Evolutionary conservation across 164 flowering plant genomes (phyloP).

Genomic region (Houttuynia cordata): DNA sequence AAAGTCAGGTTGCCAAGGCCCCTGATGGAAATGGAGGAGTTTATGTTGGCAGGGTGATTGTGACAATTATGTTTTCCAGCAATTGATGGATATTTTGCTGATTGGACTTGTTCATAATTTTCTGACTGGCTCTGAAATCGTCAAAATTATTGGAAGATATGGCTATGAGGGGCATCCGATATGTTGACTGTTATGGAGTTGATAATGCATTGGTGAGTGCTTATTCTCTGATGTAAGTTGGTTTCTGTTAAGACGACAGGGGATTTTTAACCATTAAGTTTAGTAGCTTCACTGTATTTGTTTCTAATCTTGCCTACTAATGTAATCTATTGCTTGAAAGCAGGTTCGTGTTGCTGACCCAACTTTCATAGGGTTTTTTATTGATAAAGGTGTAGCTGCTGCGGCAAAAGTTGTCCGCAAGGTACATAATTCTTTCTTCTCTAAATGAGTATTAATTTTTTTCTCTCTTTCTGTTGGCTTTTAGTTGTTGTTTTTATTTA

Average conservation of each 20-base stretch:
- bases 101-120: not conserved
- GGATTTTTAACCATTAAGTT: not conserved
- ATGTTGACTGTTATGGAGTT: conserved; percentile 91
- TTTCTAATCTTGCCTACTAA: not conserved
- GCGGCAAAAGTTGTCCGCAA: conserved; percentile 99
- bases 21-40: conserved; percentile 99
- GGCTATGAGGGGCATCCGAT: conserved; percentile 75
- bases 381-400: conserved; percentile 79
- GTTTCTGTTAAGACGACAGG: not conserved
- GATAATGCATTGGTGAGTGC: conserved; percentile 84
- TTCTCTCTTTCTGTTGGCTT: not conserved
- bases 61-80: not conserved
- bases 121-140: conserved; percentile 55
- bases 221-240: not conserved
- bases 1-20: conserved; percentile 80
- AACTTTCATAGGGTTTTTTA: conserved; percentile 86
- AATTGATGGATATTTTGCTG: not conserved
- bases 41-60: conserved; percentile 48
- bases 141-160: conserved; percentile 87
- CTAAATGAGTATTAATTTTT: not conserved
- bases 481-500: not conserved
- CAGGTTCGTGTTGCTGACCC: conserved; percentile 99
- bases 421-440: conserved; percentile 29
- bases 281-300: not conserved
- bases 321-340: conserved; percentile 10